phyloP scores from a whole-genome alignment of 1,139 yeast genomes.

The Lodderomyces elongisporus region DNA sequence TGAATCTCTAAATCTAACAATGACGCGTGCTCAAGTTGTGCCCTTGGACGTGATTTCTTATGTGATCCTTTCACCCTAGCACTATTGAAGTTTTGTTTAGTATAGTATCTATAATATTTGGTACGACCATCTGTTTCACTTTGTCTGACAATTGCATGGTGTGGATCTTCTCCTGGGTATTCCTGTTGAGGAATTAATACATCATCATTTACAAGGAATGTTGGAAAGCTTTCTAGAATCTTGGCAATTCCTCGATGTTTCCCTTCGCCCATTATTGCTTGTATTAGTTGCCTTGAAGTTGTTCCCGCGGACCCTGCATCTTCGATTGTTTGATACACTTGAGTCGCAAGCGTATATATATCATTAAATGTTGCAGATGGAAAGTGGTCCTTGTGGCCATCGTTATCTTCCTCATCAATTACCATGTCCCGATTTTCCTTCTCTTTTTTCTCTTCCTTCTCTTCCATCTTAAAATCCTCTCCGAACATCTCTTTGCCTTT shows the following conservation, averaged over 20 bases:
- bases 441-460: neutral
- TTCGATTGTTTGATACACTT: constrained; percentile 48
- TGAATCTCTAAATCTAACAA: too few species aligned
- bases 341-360: constrained; percentile 59
- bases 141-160: constrained; percentile 47
- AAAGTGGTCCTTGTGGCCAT: constrained; percentile 10
- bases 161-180: constrained; percentile 20
- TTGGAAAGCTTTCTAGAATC: constrained; percentile 44
- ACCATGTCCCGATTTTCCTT: neutral
- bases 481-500: too few species aligned
- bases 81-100: constrained; percentile 4
- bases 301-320: constrained; percentile 43
- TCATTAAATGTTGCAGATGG: constrained; percentile 33
- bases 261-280: constrained; percentile 46
- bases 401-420: constrained; percentile 5
- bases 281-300: constrained; percentile 50
- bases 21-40: too few species aligned
- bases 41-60: constrained; percentile 11
- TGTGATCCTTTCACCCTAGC: constrained; percentile 4
- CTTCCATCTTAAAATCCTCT: constrained; percentile 3
- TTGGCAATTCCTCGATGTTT: constrained; percentile 49
- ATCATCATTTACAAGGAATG: constrained; percentile 24
- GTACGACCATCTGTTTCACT: constrained; percentile 71
- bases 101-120: constrained; percentile 67
- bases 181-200: constrained; percentile 20